Evolutionary conservation across 1,284 basidiomycete species (phyloP).

Genomic region (Megacollybia platyphylla): DNA sequence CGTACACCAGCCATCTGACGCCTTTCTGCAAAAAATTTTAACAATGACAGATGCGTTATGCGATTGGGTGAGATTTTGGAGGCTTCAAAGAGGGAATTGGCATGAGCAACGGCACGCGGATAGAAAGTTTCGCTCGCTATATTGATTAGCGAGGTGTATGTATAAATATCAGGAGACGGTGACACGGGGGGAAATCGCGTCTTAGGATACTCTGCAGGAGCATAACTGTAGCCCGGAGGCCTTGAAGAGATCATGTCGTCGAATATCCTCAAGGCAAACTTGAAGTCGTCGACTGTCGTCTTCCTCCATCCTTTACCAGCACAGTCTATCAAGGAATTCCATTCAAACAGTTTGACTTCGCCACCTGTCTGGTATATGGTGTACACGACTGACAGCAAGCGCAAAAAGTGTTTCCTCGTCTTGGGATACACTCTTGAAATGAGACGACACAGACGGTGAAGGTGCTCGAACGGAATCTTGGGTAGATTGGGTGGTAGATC

Average conservation of each 20-base stretch:
- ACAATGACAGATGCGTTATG: constrained; percentile 44
- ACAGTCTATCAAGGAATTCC: constrained; percentile 61
- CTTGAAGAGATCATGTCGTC: constrained; percentile 37
- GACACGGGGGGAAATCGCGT: constrained; percentile 4
- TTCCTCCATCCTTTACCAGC: constrained; percentile 57
- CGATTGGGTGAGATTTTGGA: constrained; percentile 44
- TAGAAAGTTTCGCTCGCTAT: constrained; percentile 44
- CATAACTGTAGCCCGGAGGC: constrained; percentile 28
- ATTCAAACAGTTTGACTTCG: constrained; percentile 43
- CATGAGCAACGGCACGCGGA: constrained; percentile 31
- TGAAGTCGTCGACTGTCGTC: constrained; percentile 41
- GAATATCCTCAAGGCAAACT: constrained; percentile 45
- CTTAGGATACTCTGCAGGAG: constrained; percentile 9
- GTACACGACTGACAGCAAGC: constrained; percentile 49
- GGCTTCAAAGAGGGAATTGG: constrained; percentile 33
- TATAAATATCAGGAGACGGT: constrained; percentile 44
- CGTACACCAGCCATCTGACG: constrained; percentile 40
- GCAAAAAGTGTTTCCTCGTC: constrained; percentile 45
- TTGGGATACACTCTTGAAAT: constrained; percentile 37
- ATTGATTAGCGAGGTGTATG: constrained; percentile 53
- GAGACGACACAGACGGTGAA: constrained; percentile 48
- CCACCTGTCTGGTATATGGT: constrained; percentile 40
- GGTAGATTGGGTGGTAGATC: constrained; percentile 11
- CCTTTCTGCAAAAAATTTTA: constrained; percentile 39
- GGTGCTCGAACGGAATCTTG: constrained; percentile 33